These are phyloP conservation scores for Collybiopsis luxurians DNA, from an alignment of 768 basidiomycete genomes.

Conservation along the genomic window DNA sequence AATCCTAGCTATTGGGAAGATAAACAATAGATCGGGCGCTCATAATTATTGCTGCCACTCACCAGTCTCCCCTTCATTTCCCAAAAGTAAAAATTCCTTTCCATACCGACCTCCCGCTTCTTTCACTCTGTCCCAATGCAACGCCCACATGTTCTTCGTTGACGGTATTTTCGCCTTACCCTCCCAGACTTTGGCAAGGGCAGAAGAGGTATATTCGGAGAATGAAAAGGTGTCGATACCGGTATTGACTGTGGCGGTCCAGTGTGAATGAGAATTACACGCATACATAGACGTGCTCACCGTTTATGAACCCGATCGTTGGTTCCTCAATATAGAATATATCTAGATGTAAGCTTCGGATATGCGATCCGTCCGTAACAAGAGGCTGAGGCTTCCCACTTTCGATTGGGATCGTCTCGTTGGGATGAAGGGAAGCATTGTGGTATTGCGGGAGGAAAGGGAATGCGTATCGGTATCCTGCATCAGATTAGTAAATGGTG, in stretches of 20 bases:
- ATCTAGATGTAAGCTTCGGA: constrained; percentile 39
- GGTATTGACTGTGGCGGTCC: constrained; percentile 38
- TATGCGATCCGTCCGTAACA: constrained; percentile 37
- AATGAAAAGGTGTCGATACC: constrained; percentile 39
- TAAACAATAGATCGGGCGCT: neutral
- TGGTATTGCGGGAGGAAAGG: constrained; percentile 43
- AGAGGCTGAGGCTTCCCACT: constrained; percentile 24
- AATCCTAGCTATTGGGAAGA: constrained; percentile 18
- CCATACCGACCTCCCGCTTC: constrained; percentile 33
- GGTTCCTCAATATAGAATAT: constrained; percentile 44
- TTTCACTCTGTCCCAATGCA: constrained; percentile 26
- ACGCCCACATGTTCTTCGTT: constrained; percentile 28
- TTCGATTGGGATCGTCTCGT: constrained; percentile 19
- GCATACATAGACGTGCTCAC: no score
- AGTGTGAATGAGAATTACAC: no score
- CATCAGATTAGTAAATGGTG: no score
- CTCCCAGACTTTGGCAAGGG: constrained; percentile 36
- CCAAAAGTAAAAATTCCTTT: constrained; percentile 33
- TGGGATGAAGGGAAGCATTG: constrained; percentile 21
- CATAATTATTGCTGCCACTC: neutral
- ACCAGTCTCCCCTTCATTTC: constrained; percentile 26
- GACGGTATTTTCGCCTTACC: constrained; percentile 32
- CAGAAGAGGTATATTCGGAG: constrained; percentile 32
- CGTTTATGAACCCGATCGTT: constrained; percentile 36
- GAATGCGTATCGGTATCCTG: constrained; percentile 43